Conservation (phyloP, 2,329 filamentous ascomycete genomes). For the Trichoderma oligosporum region DNA sequence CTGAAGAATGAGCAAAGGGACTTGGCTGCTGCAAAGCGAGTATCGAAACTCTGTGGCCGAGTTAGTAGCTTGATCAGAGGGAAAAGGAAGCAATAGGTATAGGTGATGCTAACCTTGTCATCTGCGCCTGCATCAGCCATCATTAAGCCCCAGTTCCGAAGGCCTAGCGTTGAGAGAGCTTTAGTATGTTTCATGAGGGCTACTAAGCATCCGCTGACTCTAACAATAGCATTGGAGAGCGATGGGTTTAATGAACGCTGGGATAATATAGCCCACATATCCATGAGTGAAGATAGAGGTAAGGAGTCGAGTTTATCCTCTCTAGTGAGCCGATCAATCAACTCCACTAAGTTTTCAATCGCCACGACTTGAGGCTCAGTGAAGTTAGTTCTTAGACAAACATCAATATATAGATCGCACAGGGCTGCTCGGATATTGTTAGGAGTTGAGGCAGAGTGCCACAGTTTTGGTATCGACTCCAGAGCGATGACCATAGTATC, state of each 20-base stretch:
- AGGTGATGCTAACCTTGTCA: constrained; percentile 40
- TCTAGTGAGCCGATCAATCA: constrained; percentile 42
- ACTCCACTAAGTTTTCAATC: constrained; percentile 44
- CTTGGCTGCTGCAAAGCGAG: constrained; percentile 55
- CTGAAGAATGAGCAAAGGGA: constrained; percentile 53
- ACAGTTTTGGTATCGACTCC: constrained; percentile 30
- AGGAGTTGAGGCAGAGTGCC: constrained; percentile 29
- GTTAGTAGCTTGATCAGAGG: neutral
- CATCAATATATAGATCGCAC: constrained; percentile 42
- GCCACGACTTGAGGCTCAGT: constrained; percentile 47
- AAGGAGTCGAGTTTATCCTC: constrained; percentile 28
- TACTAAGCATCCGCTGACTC: constrained; percentile 45
- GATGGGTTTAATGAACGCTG: constrained; percentile 43
- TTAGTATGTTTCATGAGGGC: constrained; percentile 32
- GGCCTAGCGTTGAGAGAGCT: constrained; percentile 19
- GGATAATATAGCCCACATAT: constrained; percentile 41
- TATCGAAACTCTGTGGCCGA: constrained; percentile 55
- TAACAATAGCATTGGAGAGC: constrained; percentile 48
- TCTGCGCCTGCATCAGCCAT: constrained; percentile 47
- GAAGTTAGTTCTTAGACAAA: constrained; percentile 37
- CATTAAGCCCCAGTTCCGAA: constrained; percentile 47
- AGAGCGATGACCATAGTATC: constrained; percentile 39
- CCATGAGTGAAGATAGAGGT: constrained; percentile 33
- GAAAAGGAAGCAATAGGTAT: neutral
- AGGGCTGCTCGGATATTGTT: constrained; percentile 33